These are phyloP conservation scores for Lentinus tigrinus DNA, from an alignment of 768 basidiomycete genomes.

Conservation along the genomic window DNA sequence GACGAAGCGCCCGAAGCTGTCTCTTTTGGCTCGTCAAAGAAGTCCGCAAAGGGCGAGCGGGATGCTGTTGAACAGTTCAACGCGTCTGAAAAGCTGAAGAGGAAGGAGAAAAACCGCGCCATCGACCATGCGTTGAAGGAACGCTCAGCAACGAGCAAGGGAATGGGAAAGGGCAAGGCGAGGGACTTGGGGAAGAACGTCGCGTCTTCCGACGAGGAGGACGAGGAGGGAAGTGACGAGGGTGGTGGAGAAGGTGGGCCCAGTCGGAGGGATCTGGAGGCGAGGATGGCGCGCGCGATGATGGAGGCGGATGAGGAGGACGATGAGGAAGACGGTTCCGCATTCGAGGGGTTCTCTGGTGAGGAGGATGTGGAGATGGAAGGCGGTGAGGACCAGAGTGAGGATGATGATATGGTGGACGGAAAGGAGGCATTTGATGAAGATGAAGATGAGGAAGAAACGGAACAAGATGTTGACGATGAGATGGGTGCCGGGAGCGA, in stretches of 20 bases:
- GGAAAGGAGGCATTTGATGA: conserved; percentile 10
- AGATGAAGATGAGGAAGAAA: conserved; percentile 13
- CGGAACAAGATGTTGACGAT: conserved; percentile 3
- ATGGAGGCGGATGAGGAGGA: conserved; percentile 36
- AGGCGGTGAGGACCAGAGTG: conserved; percentile 18
- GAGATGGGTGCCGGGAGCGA: conserved; percentile 14
- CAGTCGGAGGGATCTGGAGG: conserved; percentile 24
- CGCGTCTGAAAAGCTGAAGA: conserved; percentile 38
- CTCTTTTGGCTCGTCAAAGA: conserved; percentile 47
- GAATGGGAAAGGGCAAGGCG: conserved; percentile 15
- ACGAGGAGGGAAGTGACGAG: not conserved
- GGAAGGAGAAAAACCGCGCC: conserved; percentile 45
- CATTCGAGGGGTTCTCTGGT: conserved; percentile 25
- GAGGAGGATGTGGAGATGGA: conserved; percentile 19
- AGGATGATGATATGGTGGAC: conserved; percentile 9
- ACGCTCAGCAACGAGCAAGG: conserved; percentile 31
- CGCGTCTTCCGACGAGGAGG: too few relatives aligned
- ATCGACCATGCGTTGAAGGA: conserved; percentile 51
- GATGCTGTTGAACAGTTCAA: conserved; percentile 38
- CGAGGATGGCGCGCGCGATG: conserved; percentile 43
- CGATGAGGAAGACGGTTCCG: conserved; percentile 23
- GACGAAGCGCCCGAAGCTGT: conserved; percentile 52
- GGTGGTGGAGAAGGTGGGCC: not conserved
- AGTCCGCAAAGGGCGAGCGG: conserved; percentile 35
- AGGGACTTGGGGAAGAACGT: too few relatives aligned